phyloP scores from a whole-genome alignment of 345 rosid genomes.

The Pseudoturritis turrita region DNA sequence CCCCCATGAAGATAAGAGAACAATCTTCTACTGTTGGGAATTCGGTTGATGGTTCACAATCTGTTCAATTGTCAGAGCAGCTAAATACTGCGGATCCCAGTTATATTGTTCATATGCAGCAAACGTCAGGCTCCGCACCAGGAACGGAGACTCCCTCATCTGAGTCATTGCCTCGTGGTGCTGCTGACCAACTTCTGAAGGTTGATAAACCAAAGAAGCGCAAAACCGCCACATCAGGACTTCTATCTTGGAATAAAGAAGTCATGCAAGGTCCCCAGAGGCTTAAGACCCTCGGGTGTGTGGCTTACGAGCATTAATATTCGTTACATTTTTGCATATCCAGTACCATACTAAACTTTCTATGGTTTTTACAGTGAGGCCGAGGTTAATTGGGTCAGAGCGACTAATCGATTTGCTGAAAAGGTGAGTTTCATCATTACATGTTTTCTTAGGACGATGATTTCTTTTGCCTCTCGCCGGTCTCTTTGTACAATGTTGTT shows the following conservation, averaged over 20 bases:
- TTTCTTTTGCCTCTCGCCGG: not conserved
- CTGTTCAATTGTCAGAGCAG: slow-evolving; percentile 34
- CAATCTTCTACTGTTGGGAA: slow-evolving; percentile 39
- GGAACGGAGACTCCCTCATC: slow-evolving; percentile 37
- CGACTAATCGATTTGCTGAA: slow-evolving; percentile 57
- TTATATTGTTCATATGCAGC: slow-evolving; percentile 29
- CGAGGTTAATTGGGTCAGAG: slow-evolving; percentile 65
- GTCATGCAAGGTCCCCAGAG: slow-evolving; percentile 36
- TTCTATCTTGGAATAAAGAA: slow-evolving; percentile 69
- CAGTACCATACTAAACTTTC: not conserved
- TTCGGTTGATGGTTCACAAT: slow-evolving; percentile 41
- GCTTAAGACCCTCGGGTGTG: slow-evolving; percentile 64
- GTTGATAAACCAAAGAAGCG: slow-evolving; percentile 58
- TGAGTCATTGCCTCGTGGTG: slow-evolving; percentile 35
- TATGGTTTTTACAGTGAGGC: slow-evolving; percentile 45
- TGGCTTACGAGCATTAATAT: slow-evolving; percentile 14
- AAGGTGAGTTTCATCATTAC: slow-evolving; percentile 47
- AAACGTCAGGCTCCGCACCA: slow-evolving; percentile 28
- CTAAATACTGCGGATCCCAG: slow-evolving; percentile 33
- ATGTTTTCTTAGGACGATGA: not conserved
- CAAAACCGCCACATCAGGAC: slow-evolving; percentile 48
- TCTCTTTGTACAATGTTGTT: slow-evolving; percentile 14
- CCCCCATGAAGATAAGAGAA: slow-evolving; percentile 39
- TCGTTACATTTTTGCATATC: not conserved
- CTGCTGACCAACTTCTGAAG: slow-evolving; percentile 27